Conservation (phyloP, 2,329 filamentous ascomycete genomes). For the Colletotrichum sp. region DNA sequence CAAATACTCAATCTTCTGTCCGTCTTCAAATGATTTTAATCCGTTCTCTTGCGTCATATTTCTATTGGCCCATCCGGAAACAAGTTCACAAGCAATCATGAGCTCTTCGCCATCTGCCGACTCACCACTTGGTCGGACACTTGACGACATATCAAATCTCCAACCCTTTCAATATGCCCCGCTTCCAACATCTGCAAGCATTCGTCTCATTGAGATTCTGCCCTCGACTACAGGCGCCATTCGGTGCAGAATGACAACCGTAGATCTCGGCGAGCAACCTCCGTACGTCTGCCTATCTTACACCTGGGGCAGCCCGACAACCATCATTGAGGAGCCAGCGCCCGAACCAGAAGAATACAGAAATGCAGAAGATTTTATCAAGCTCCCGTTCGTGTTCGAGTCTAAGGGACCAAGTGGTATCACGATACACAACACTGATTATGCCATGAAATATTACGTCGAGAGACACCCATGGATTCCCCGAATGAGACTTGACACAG, state of each 20-base stretch:
- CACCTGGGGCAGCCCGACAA: not conserved
- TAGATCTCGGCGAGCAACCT: not conserved
- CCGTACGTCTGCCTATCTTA: not conserved
- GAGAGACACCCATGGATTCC: not conserved
- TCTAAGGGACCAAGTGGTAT: fast-evolving
- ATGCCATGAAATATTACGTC: not conserved
- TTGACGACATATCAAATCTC: not conserved
- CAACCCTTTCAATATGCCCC: not conserved
- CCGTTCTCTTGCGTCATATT: fast-evolving
- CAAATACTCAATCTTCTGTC: not conserved
- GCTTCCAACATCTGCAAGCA: not conserved
- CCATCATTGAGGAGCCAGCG: not conserved
- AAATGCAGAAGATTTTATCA: not conserved
- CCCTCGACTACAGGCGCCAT: not conserved
- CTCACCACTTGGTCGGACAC: not conserved
- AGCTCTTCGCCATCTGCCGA: not conserved
- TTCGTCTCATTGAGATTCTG: not conserved
- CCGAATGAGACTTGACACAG: not conserved
- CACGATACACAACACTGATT: not conserved
- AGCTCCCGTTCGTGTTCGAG: not conserved
- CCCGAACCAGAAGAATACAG: not conserved
- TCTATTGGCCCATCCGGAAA: fast-evolving
- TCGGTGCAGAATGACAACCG: not conserved
- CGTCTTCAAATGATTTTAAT: fast-evolving
- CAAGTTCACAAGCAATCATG: not conserved